A percentile compares a stretch with the other conserved stretches of the same genome.
phyloP scores from a whole-genome alignment of 2,329 filamentous ascomycete genomes.

The Apiospora saccharicola region DNA sequence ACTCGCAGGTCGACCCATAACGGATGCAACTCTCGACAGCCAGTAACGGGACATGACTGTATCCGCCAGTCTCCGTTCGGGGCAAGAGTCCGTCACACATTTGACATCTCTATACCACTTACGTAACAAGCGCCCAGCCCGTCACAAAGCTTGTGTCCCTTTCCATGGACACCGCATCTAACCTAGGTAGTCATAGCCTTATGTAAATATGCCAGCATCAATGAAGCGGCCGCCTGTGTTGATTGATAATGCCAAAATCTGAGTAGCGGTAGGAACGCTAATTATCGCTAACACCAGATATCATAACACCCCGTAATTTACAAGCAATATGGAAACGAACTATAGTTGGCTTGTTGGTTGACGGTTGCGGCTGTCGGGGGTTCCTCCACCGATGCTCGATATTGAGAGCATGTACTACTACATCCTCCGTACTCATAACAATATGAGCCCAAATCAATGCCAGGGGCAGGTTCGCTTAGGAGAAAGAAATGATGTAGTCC shows the following conservation, averaged over 20 bases:
- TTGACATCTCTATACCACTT: not conserved
- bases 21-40: not conserved
- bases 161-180: no score
- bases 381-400: constrained; percentile 4
- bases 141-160: constrained; percentile 2
- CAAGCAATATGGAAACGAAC: not conserved
- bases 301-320: constrained; percentile 6
- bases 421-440: not conserved
- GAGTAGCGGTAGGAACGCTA: not conserved
- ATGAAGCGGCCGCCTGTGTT: not conserved
- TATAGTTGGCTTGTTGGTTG: not conserved
- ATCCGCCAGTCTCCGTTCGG: not conserved
- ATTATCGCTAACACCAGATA: not conserved
- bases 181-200: not conserved
- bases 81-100: not conserved
- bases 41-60: not conserved
- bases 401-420: not conserved
- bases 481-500: not conserved
- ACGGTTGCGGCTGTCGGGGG: not conserved
- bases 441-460: not conserved
- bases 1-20: not conserved
- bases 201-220: not conserved
- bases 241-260: not conserved
- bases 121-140: constrained; percentile 3
- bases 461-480: not conserved